Evolutionary conservation across 495 filamentous ascomycete species (phyloP).

Genomic region (Sphaerosporella brunnea): DNA sequence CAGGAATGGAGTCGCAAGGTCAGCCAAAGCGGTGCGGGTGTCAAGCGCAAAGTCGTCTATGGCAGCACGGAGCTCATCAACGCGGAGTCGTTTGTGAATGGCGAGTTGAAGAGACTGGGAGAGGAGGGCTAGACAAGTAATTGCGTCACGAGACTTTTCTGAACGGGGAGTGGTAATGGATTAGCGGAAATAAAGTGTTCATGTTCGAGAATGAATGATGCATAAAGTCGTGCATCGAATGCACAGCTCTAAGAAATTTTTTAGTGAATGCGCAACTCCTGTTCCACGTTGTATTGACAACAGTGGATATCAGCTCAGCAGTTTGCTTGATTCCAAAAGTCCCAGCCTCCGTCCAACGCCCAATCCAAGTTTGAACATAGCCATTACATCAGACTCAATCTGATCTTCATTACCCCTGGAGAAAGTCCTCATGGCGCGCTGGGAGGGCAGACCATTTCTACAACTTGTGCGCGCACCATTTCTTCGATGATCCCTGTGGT

Average conservation of each 20-base stretch:
- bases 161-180: no score
- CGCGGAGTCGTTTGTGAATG: slow-evolving; percentile 66
- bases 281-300: no score
- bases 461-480: slow-evolving; percentile 89
- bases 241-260: no score
- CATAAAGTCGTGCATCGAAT: no score
- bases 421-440: slow-evolving; percentile 51
- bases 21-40: slow-evolving; percentile 34
- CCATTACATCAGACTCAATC: slow-evolving; percentile 25
- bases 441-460: slow-evolving; percentile 55
- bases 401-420: slow-evolving; percentile 23
- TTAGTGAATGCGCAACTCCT: no score
- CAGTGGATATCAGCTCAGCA: no score
- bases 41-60: slow-evolving; percentile 69
- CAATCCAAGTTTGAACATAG: no score
- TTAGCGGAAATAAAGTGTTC: no score
- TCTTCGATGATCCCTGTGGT: slow-evolving; percentile 91
- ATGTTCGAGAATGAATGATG: no score
- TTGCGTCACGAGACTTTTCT: no score
- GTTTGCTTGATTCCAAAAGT: no score
- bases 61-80: slow-evolving; percentile 90
- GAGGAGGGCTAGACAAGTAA: slow-evolving; percentile 44
- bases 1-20: slow-evolving; percentile 78
- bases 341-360: no score
- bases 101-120: slow-evolving; percentile 66